These are phyloP conservation scores for Grosmannia serpens DNA, from an alignment of 2,329 filamentous ascomycete genomes.

Conservation along the genomic window DNA sequence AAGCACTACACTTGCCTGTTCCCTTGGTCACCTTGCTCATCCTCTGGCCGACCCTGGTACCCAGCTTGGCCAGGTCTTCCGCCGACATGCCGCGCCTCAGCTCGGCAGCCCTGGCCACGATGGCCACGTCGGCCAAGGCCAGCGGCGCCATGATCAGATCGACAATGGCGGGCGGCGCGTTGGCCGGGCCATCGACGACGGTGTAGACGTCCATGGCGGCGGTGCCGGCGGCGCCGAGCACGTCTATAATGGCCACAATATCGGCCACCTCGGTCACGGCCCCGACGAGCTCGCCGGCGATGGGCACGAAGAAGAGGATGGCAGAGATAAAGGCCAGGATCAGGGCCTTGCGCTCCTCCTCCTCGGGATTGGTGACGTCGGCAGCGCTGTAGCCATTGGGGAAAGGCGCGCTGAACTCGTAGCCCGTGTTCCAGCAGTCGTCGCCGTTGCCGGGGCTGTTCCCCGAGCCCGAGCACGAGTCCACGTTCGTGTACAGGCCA, in stretches of 20 bases:
- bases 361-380: no score
- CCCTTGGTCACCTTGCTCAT: not conserved
- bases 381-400: no score
- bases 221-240: slow-evolving; percentile 3
- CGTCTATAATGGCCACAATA: slow-evolving; percentile 1
- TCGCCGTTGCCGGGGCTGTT: not conserved
- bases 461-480: slow-evolving; percentile 4
- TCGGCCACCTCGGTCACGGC: not conserved
- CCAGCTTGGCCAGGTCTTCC: slow-evolving; percentile 3
- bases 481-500: slow-evolving; percentile 2
- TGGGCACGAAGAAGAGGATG: slow-evolving; percentile 18
- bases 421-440: no score
- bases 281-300: slow-evolving; percentile 10
- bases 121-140: slow-evolving; percentile 7
- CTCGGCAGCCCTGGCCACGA: slow-evolving; percentile 4
- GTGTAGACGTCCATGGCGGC: slow-evolving; percentile 10
- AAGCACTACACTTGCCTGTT: not conserved
- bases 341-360: slow-evolving; percentile 16
- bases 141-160: slow-evolving; percentile 10
- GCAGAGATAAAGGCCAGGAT: slow-evolving; percentile 17
- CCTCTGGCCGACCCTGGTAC: not conserved
- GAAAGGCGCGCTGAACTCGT: no score
- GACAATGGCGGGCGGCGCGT: slow-evolving; percentile 11
- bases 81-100: not conserved
- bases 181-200: slow-evolving; percentile 8